phyloP scores from a whole-genome alignment of 257 asterid genomes.

The Capsicum chinense region DNA sequence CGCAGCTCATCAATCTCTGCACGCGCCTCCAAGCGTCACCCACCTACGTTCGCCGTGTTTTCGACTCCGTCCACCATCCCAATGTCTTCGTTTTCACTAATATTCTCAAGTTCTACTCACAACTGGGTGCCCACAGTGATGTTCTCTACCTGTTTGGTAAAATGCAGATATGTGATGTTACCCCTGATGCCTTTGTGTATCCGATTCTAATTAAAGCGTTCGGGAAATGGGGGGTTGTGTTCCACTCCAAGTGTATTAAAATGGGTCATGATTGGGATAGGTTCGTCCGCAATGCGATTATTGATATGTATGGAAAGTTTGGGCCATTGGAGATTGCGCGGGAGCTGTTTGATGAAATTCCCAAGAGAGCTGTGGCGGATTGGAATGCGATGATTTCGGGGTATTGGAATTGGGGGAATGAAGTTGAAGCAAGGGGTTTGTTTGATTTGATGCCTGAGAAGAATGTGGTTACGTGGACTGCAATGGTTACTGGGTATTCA shows the following conservation, averaged over 20 bases:
- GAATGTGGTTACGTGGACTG: constrained; percentile 73
- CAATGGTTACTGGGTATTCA: constrained; percentile 73
- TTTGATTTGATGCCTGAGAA: constrained; percentile 61
- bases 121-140: constrained; percentile 42
- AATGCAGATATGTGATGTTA: constrained; percentile 50
- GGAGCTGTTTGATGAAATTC: constrained; percentile 66
- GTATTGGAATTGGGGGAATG: constrained; percentile 68
- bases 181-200: constrained; percentile 58
- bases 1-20: constrained; percentile 55
- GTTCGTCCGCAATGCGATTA: constrained; percentile 56
- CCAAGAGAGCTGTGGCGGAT: constrained; percentile 53
- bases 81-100: constrained; percentile 53
- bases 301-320: constrained; percentile 60
- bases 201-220: constrained; percentile 62
- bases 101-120: constrained; percentile 53
- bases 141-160: constrained; percentile 45
- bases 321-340: constrained; percentile 65
- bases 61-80: constrained; percentile 49
- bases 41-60: constrained; percentile 43
- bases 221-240: constrained; percentile 49
- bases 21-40: constrained; percentile 67
- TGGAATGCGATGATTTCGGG: constrained; percentile 74
- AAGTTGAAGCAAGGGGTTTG: constrained; percentile 54
- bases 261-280: constrained; percentile 51
- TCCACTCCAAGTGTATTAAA: constrained; percentile 62